A percentile compares a stretch with the other conserved stretches of the same genome.
Evolutionary conservation across 441 rosid species (phyloP).

Genomic region (Melastoma candidum): DNA sequence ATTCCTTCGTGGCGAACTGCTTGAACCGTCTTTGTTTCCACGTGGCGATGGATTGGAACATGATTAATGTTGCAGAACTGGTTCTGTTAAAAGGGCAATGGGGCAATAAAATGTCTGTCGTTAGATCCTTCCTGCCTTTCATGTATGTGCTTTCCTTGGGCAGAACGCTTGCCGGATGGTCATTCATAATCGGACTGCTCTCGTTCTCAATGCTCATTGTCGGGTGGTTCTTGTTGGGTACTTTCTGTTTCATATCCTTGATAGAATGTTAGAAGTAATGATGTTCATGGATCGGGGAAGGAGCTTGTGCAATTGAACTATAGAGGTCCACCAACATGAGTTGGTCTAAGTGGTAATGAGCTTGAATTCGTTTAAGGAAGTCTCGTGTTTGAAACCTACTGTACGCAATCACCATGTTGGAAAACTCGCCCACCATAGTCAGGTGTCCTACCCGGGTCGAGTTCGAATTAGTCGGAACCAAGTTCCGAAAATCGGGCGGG

Average conservation of each 20-base stretch:
- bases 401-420: no score
- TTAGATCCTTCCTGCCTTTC: conserved; percentile 69
- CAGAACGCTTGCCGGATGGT: conserved; percentile 59
- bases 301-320: no score
- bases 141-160: conserved; percentile 45
- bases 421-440: no score
- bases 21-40: conserved; percentile 63
- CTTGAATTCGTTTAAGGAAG: no score
- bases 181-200: conserved; percentile 60
- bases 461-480: no score
- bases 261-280: conserved; percentile 32
- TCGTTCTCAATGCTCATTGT: conserved; percentile 50
- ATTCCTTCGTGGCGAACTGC: conserved; percentile 69
- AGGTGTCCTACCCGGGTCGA: no score
- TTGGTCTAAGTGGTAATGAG: no score
- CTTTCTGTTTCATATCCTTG: conserved; percentile 48
- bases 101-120: conserved; percentile 38
- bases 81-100: conserved; percentile 57
- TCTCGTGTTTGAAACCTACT: no score
- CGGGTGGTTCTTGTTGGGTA: conserved; percentile 57
- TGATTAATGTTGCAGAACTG: conserved; percentile 60
- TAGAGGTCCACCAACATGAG: no score
- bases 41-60: conserved; percentile 79
- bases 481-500: no score
- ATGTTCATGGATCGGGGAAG: background rate